Conservation (phyloP, 306 rosid species). For the Rosa chinensis region DNA sequence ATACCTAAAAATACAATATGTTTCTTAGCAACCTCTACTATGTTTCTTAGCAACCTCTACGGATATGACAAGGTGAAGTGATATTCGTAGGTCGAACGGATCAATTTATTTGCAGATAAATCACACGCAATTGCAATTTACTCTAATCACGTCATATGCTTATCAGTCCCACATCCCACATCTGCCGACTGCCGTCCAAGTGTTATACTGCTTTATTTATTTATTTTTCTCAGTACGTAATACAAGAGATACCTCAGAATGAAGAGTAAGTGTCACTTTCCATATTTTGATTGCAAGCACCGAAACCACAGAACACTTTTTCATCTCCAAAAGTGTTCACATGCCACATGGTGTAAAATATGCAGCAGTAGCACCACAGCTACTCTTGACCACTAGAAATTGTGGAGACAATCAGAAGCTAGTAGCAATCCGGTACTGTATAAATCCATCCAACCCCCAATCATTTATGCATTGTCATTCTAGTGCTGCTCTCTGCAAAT, state of each 20-base stretch:
- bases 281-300: constrained; percentile 19
- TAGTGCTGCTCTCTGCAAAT: neutral
- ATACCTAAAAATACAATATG: neutral
- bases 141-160: neutral
- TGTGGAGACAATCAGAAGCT: constrained; percentile 34
- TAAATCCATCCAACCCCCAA: constrained; percentile 21
- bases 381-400: constrained; percentile 30
- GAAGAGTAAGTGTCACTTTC: constrained; percentile 30
- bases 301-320: constrained; percentile 32
- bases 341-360: neutral
- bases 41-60: neutral
- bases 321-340: constrained; percentile 22
- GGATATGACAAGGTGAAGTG: neutral
- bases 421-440: constrained; percentile 2
- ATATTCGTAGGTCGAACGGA: neutral
- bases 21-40: neutral
- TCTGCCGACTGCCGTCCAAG: neutral
- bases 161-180: constrained; percentile 4
- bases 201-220: neutral
- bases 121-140: neutral
- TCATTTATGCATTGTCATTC: constrained; percentile 19
- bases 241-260: constrained; percentile 15
- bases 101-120: too few species aligned
- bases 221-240: neutral
- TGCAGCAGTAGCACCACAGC: neutral